These are phyloP conservation scores for Acrocalymma vagum DNA, from an alignment of 2,329 filamentous ascomycete genomes.

Conservation along the genomic window DNA sequence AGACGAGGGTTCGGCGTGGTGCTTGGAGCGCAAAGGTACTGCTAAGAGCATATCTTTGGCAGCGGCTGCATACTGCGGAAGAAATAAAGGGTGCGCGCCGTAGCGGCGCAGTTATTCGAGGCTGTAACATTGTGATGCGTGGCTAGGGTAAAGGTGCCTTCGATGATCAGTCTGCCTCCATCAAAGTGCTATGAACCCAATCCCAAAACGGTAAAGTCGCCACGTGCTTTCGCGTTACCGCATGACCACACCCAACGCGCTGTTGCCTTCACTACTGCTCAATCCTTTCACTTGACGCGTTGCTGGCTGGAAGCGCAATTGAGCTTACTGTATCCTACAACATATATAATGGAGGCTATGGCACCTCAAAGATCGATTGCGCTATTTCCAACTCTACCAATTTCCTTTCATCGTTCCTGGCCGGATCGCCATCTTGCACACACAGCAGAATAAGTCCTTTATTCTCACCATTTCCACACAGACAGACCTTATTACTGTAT, in stretches of 20 bases:
- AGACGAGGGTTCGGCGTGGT: constrained; percentile 32
- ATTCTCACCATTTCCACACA: neutral
- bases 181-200: constrained; percentile 22
- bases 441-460: neutral
- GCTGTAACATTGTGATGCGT: constrained; percentile 39
- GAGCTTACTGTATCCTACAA: neutral
- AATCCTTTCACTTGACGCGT: constrained; percentile 8
- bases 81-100: constrained; percentile 19
- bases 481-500: neutral
- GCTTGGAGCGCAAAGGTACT: constrained; percentile 19
- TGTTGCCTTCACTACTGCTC: constrained; percentile 19
- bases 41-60: constrained; percentile 16
- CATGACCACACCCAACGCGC: constrained; percentile 20
- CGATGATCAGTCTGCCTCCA: neutral
- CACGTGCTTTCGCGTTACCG: constrained; percentile 31
- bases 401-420: neutral
- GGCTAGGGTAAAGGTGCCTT: no score
- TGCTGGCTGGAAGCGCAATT: constrained; percentile 2
- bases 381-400: neutral
- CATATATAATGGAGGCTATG: constrained; percentile 17
- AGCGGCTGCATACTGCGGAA: constrained; percentile 24
- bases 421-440: constrained; percentile 6
- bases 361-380: neutral
- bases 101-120: constrained; percentile 32
- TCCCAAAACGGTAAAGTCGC: constrained; percentile 14